Percentiles rank a stretch among this genome's conserved stretches.
These are phyloP conservation scores for Trypanosoma grayi DNA, from an alignment of 208 protist species.

Conservation along the genomic window DNA sequence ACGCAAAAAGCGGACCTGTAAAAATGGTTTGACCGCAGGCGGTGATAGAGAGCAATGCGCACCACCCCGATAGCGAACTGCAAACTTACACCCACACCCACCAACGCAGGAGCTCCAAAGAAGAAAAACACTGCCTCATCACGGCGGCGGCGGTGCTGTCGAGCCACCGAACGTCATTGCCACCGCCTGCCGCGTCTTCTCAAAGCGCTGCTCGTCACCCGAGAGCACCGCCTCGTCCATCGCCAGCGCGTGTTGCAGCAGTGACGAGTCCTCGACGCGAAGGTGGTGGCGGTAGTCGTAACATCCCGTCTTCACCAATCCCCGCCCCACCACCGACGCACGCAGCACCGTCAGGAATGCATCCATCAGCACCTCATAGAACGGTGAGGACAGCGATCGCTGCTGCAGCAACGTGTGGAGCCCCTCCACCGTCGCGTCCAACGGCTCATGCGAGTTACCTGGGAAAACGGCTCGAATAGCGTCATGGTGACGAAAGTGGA, in stretches of 20 bases:
- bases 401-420: constrained; percentile 53
- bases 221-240: constrained; percentile 77
- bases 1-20: no score
- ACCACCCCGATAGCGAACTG: no score
- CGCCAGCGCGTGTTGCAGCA: constrained; percentile 46
- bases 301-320: constrained; percentile 62
- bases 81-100: no score
- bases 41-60: no score
- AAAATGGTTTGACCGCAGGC: no score
- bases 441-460: constrained; percentile 15
- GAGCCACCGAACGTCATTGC: constrained; percentile 34
- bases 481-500: constrained; percentile 67
- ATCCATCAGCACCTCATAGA: constrained; percentile 88
- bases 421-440: constrained; percentile 53
- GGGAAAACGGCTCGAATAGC: constrained; percentile 61
- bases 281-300: constrained; percentile 50
- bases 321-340: constrained; percentile 58
- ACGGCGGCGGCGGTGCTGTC: not conserved
- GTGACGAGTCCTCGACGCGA: constrained; percentile 3
- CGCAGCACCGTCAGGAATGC: constrained; percentile 73
- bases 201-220: constrained; percentile 56
- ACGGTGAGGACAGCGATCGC: constrained; percentile 36
- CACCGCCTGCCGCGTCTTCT: constrained; percentile 48
- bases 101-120: no score
- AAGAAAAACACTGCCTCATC: not conserved